A percentile compares a stretch with the other conserved stretches of the same genome.
phyloP scores from a whole-genome alignment of 2,329 filamentous ascomycete species.

The Colletotrichum navitas region DNA sequence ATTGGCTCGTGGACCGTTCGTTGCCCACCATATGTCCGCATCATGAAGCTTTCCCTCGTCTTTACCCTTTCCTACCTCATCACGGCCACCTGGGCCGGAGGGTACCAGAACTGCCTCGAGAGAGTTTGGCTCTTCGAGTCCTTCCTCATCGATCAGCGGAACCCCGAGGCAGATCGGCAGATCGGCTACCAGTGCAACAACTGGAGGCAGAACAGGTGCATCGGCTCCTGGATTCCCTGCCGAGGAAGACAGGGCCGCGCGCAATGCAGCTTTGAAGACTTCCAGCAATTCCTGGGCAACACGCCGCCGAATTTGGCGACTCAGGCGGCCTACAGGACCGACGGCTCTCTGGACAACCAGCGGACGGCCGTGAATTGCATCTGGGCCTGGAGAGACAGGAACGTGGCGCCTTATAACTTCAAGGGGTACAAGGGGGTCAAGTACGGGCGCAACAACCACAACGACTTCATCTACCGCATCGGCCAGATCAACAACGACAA shows the following conservation, averaged over 20 bases:
- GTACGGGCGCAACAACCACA: background rate
- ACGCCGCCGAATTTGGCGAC: background rate
- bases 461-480: background rate
- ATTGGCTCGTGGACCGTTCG: background rate
- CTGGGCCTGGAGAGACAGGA: background rate
- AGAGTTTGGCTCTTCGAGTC: background rate
- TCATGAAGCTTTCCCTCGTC: background rate
- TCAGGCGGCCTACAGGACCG: background rate
- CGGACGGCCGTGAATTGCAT: background rate
- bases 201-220: no score
- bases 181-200: background rate
- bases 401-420: background rate
- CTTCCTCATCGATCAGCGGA: background rate
- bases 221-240: background rate
- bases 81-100: background rate
- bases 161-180: background rate
- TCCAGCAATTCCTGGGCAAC: background rate
- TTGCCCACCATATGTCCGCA: background rate
- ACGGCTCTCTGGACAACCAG: background rate
- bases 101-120: background rate
- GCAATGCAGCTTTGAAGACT: background rate
- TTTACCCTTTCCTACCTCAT: background rate
- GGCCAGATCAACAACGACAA: conserved; percentile 3
- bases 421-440: background rate
- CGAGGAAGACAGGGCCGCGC: no score